phyloP scores from a whole-genome alignment of 768 basidiomycete species.

The Piloderma croceum region DNA sequence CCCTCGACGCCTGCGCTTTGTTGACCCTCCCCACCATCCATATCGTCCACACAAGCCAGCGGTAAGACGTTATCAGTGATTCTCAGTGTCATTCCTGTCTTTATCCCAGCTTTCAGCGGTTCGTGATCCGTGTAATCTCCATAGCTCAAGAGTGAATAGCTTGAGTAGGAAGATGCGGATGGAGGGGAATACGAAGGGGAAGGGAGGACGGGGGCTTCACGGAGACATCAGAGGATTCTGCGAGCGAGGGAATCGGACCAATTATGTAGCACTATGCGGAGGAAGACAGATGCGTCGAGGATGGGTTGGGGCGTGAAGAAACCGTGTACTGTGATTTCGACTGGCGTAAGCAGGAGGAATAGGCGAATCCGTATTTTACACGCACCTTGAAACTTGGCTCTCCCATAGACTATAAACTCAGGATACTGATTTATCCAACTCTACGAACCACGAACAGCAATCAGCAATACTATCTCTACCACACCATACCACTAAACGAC shows the following conservation, averaged over 20 bases:
- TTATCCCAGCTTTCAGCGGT: too few relatives aligned
- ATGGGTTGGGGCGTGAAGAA: constrained; percentile 62
- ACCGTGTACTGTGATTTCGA: constrained; percentile 67
- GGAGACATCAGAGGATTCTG: constrained; percentile 41
- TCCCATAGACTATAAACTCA: background rate
- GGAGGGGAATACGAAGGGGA: too few relatives aligned
- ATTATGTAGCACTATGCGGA: constrained; percentile 74
- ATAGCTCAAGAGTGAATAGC: too few relatives aligned
- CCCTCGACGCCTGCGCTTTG: constrained; percentile 49
- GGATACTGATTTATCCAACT: background rate
- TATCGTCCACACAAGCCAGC: constrained; percentile 58
- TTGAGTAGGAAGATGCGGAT: too few relatives aligned
- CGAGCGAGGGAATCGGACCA: constrained; percentile 61
- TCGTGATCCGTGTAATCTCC: too few relatives aligned
- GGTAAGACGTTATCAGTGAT: constrained; percentile 71
- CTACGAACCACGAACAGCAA: background rate
- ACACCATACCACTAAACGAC: constrained; percentile 30
- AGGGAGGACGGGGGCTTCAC: constrained; percentile 33
- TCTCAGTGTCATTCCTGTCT: constrained; percentile 53
- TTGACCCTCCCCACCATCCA: constrained; percentile 11
- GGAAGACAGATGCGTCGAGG: constrained; percentile 52
- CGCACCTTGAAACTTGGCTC: background rate
- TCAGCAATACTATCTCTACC: background rate
- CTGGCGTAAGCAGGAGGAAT: too few relatives aligned
- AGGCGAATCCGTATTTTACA: background rate